A percentile compares a stretch with the other conserved stretches of the same genome.
Evolutionary conservation across 495 filamentous ascomycete species (phyloP).

Genomic region (Podospora comata): DNA sequence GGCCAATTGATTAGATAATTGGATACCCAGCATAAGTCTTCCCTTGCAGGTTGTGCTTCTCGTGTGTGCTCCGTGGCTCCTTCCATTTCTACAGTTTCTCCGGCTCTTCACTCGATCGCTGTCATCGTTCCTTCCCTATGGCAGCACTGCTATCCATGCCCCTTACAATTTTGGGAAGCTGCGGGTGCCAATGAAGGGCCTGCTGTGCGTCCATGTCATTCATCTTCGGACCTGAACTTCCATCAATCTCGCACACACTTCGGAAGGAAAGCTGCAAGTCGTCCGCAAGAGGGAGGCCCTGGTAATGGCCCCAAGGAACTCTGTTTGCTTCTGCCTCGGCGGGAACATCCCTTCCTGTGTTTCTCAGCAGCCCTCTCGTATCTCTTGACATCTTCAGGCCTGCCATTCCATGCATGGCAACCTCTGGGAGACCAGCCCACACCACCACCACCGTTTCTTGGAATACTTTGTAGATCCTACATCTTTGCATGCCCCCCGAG

Average conservation of each 20-base stretch:
- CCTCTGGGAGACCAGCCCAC: background rate
- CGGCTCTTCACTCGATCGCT: background rate
- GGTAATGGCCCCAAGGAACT: background rate
- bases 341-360: background rate
- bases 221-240: background rate
- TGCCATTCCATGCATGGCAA: background rate
- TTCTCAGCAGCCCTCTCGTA: background rate
- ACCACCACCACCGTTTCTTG: constrained; percentile 5
- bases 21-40: background rate
- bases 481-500: background rate
- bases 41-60: background rate
- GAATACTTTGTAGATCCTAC: constrained; percentile 5
- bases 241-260: background rate
- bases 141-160: too few relatives aligned
- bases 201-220: background rate
- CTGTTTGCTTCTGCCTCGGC: background rate
- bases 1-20: constrained; percentile 11
- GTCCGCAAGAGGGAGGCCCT: background rate
- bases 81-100: background rate
- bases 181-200: background rate
- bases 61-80: background rate
- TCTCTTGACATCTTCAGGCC: constrained; percentile 6
- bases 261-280: background rate
- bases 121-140: background rate
- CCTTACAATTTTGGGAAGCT: background rate